Conservation (phyloP, 2,329 filamentous ascomycete genomes). For the Beauveria australis region DNA sequence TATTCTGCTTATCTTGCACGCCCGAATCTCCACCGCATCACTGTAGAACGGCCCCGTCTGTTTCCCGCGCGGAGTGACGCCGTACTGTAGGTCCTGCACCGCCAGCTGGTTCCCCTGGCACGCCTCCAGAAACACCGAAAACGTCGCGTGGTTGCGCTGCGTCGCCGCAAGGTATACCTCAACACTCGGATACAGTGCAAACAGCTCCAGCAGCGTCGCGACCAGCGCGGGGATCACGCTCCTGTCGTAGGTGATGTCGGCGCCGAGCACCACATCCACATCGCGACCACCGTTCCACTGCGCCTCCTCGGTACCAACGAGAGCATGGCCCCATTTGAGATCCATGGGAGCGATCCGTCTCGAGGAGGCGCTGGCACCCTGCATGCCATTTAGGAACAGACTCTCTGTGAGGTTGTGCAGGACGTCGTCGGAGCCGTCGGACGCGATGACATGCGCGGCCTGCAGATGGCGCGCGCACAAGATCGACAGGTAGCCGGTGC, state of each 20-base stretch:
- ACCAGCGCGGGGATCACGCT: constrained; percentile 55
- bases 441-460: constrained; percentile 53
- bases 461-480: constrained; percentile 61
- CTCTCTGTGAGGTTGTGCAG: constrained; percentile 60
- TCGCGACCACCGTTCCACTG: constrained; percentile 38
- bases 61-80: constrained; percentile 26
- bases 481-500: constrained; percentile 68
- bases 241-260: constrained; percentile 71
- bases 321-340: constrained; percentile 55
- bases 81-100: constrained; percentile 36
- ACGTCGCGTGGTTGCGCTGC: constrained; percentile 62
- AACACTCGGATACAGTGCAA: constrained; percentile 45
- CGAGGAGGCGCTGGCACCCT: constrained; percentile 24
- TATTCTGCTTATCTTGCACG: constrained; percentile 24
- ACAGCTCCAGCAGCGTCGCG: constrained; percentile 54
- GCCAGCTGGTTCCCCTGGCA: constrained; percentile 42
- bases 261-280: constrained; percentile 61
- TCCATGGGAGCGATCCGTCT: constrained; percentile 40
- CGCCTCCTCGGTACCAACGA: constrained; percentile 49
- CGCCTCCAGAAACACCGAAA: constrained; percentile 51
- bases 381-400: constrained; percentile 58
- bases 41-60: constrained; percentile 60
- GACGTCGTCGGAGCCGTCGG: constrained; percentile 68
- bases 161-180: constrained; percentile 61
- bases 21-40: constrained; percentile 49